phyloP scores from a whole-genome alignment of 169 alveolate genomes.

The Eimeria falciformis region DNA sequence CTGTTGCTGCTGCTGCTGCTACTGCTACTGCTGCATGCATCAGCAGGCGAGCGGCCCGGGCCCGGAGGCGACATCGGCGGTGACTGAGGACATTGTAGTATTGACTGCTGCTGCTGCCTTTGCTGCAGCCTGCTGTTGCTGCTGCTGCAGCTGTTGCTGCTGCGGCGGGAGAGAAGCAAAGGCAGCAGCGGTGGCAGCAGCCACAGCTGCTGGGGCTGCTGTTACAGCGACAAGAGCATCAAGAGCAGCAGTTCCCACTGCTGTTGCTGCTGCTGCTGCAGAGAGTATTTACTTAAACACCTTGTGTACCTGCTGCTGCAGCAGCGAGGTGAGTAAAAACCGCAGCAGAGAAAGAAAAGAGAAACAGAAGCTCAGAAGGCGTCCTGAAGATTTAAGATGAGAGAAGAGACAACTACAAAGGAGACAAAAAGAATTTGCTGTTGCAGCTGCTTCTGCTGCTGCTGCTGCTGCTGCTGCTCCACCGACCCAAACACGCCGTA shows the following conservation, averaged over 20 bases:
- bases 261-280: conserved; percentile 7
- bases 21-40: conserved; percentile 52
- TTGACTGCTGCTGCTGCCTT: conserved; percentile 1
- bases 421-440: neutral
- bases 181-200: conserved; percentile 20
- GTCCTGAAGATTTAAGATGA: neutral
- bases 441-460: conserved; percentile 38
- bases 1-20: conserved; percentile 71
- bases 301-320: neutral
- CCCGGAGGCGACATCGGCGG: conserved; percentile 58
- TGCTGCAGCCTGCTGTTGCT: conserved; percentile 30
- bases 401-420: neutral
- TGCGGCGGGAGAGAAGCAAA: neutral
- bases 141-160: conserved; percentile 34
- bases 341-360: neutral
- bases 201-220: neutral
- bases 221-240: conserved; percentile 5
- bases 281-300: too few species aligned
- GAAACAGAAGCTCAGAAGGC: neutral
- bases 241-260: conserved; percentile 7
- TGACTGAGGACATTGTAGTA: conserved; percentile 44
- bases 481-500: neutral
- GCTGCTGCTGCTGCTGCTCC: conserved; percentile 45
- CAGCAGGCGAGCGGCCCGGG: conserved; percentile 62
- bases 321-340: neutral